Evolutionary conservation across 208 protist genomes (phyloP), one percentile per base, ranked within the genome.

Genomic region (Leishmania mexicana): DNA sequence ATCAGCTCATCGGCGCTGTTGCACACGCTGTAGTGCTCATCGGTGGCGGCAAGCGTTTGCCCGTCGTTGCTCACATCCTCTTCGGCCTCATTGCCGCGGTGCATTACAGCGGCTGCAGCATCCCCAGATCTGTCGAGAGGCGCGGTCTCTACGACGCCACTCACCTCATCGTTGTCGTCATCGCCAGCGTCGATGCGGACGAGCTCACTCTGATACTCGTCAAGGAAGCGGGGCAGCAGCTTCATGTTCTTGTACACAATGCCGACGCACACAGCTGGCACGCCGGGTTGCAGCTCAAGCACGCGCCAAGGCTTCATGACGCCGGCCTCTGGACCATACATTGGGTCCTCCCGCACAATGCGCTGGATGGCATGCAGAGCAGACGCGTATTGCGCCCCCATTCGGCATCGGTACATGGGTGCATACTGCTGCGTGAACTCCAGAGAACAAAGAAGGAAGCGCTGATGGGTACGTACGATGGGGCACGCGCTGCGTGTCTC

Each of bases 161-260:
- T 73, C 11, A 60, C 78, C 58, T 74, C 84, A 77, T 93, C 89
- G 75, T 90, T 86, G 21, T 93, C 93, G 19, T 98, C 93, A 54
- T 91, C 93, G 71, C 94, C 93, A 15, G 90, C 92, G 79, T 97
- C 92, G 75, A 96, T 94, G 58, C 92, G 93, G 31, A 96, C 88
- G 3, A 97, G 87, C 58, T 98, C 96, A 62, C 87, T 85, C 81
- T 96, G 92, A 75, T 97, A 97, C 85, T 98, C 94, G 65, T 93
- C 86, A 38, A 98, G 81, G 81, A 98, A 97, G 42, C 87, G 88
- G 7, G 95, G 93, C 42, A 97, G 88, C 47, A 96, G 79, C 70
- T 92, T 94, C 96, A 97, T 97, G 47, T 97, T 88, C 88, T 98
- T 98, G 87, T 96, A 98, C 24, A 96, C 62, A 11, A 97, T 91